phyloP scores from a whole-genome alignment of 192 early-diverging fungal genomes.

The Rhizophagus clarus region DNA sequence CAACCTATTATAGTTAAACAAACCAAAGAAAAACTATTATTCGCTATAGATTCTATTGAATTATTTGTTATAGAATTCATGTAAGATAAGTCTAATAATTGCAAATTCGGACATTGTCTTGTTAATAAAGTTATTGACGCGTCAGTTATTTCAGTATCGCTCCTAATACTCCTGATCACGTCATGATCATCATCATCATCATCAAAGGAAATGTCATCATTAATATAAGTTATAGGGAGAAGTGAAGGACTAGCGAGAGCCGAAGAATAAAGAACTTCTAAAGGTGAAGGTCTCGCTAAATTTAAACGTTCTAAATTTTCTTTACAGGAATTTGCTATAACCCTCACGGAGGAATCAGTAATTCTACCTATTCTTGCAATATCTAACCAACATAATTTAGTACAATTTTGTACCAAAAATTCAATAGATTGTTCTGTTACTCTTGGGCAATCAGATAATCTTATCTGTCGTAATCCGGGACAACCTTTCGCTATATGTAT shows the following conservation, averaged over 20 bases:
- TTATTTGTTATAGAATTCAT: constrained; percentile 36
- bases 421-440: constrained; percentile 33
- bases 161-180: not conserved
- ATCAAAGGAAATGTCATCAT: not conserved
- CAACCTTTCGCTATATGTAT: constrained; percentile 32
- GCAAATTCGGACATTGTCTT: constrained; percentile 39
- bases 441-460: constrained; percentile 39
- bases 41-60: constrained; percentile 40
- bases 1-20: constrained; percentile 50
- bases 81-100: constrained; percentile 46
- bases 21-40: constrained; percentile 36
- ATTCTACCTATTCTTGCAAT: constrained; percentile 38
- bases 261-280: constrained; percentile 4
- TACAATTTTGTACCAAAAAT: constrained; percentile 36
- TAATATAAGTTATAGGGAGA: not conserved
- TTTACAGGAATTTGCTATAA: constrained; percentile 35
- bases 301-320: constrained; percentile 44
- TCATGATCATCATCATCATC: not conserved
- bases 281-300: constrained; percentile 34
- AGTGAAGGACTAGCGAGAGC: not conserved
- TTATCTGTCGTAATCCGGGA: constrained; percentile 36
- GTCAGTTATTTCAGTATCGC: constrained; percentile 35
- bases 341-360: constrained; percentile 30
- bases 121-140: constrained; percentile 32
- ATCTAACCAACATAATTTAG: constrained; percentile 45